Conservation (phyloP, 129 eudicot species). For the Deinandra increscens region DNA sequence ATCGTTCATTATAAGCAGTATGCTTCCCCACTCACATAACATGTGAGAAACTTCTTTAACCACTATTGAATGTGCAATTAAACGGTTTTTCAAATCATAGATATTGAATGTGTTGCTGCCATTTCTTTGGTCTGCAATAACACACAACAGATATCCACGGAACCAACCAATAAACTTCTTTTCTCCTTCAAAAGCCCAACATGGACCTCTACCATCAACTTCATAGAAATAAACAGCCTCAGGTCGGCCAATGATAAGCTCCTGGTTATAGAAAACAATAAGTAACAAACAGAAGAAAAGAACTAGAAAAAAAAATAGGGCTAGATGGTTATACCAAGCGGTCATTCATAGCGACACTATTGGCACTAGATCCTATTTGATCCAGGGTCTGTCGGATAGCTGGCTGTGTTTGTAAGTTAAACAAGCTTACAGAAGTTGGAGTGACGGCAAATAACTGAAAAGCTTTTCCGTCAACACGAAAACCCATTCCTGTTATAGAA, state of each 20-base stretch:
- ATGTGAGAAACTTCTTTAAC: slow-evolving; percentile 84
- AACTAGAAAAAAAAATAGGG: background rate
- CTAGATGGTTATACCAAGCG: slow-evolving; percentile 60
- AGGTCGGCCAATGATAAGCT: slow-evolving; percentile 89
- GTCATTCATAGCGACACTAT: slow-evolving; percentile 89
- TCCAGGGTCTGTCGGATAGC: slow-evolving; percentile 79
- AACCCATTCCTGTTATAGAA: slow-evolving; percentile 79
- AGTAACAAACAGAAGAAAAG: background rate
- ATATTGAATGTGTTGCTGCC: slow-evolving; percentile 73
- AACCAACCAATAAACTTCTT: slow-evolving; percentile 93
- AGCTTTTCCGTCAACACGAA: slow-evolving; percentile 78
- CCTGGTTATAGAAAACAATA: slow-evolving; percentile 48
- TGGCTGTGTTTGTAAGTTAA: slow-evolving; percentile 76
- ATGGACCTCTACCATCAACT: slow-evolving; percentile 98
- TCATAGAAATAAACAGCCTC: slow-evolving; percentile 95
- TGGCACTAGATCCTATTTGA: slow-evolving; percentile 63
- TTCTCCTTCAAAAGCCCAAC: slow-evolving; percentile 99
- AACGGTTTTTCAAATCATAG: slow-evolving; percentile 85
- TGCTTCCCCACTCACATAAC: slow-evolving; percentile 99
- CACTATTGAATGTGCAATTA: slow-evolving; percentile 76
- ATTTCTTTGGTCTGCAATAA: slow-evolving; percentile 80
- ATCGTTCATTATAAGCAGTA: slow-evolving; percentile 74
- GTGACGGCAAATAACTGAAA: slow-evolving; percentile 87
- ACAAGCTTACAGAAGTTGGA: slow-evolving; percentile 87
- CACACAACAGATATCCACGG: slow-evolving; percentile 91